Base-by-base conservation (phyloP, 768 basidiomycete species). In the Termitomyces sp. region DNA sequence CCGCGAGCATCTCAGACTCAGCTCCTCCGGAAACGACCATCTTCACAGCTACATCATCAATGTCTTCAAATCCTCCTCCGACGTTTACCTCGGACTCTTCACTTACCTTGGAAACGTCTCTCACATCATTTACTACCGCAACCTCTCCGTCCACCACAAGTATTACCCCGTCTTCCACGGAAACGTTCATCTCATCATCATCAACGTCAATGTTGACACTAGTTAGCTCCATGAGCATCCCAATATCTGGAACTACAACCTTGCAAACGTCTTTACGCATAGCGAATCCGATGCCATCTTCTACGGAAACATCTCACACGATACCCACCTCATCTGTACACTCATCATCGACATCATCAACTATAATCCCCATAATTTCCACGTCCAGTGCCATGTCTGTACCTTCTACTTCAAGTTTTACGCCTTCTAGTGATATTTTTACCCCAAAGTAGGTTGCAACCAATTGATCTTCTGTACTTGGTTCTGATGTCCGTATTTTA, bases 311-410 rank as follows among this genome's bases (percentile, higher is more conserved):
- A 47, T 44, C 59, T 50, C 48, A 46, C 30, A 49, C 30, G 45
- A 43, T 51, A 60, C 42, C 62, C 33, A 55, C 18, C 44, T 49
- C 56, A 22, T 53, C 54, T 59, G 46, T 53, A 56, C 24, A 42
- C n/a, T 48, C 57, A 33, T 46, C 54, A 35, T 49, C 45, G 30
- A 20, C 58, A 51, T 24, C 54, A 28, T 38, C 52, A 42, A 51
- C 44, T 36, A 26, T 52, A n/a, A 56, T 45, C 3, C 7, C 38
- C 43, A 42, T 33, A 33, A 32, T 16, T 14, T 26, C 38, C 4
- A 16, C 59, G 4, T 49, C 36, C 46, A 47, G 48, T 28, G 8
- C 53, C 16, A 46, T 33, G 3, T 40, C 26, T 38, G 35, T 53
- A 35, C 52, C 53, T 32, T 24, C 53, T 24, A 20, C 38, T 33